Evolutionary conservation across 1,139 yeast genomes (phyloP), one percentile per base, ranked within the genome.

Genomic region (Yamadazyma sp.): DNA sequence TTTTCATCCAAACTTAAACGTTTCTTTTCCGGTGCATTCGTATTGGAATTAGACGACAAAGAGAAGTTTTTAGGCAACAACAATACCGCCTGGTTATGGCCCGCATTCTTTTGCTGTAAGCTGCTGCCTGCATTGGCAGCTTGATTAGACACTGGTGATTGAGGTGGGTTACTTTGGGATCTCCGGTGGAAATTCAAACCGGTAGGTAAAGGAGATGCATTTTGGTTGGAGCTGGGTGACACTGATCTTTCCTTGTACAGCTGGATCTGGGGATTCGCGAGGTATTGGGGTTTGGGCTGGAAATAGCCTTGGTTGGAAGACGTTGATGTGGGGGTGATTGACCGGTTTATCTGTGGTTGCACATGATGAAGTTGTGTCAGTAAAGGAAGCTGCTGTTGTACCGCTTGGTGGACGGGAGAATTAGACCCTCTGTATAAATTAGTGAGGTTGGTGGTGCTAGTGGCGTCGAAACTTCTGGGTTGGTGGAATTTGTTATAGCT

Each of bases 31-130:
- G 43, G 41, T 25, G 25, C 18, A 17, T 28, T 20, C 22, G 22
- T 20, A 20, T 20, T 22, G 1, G 47, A 34, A 36, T 31, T 42
- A 7, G 51, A 38, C 5, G 53, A 48, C 24, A 48, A 40, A 3
- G 76, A 64, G 44, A 71, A 73, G 47, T 73, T 73, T 50, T 68
- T 73, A 1, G 78, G 78, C 30, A 73, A 55, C 28, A 73, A 56
- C 37, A 73, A 58, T 7, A 73, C 71, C 7, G 77, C 76, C 42
- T 64, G 51, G 24, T 41, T 69, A 10, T 61, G 50, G 37, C 50
- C 53, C 14, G 39, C 38, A 32, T 27, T 25, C 27, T 34, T 34
- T 14, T 34, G 40, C 25, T 48, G 38, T 45, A 50, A 28, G 36
- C 28, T 12, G 32, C 22, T 12, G 17, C 24, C 31, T 11, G 28